These are phyloP conservation scores for Candida awuae DNA, from an alignment of 805 yeast species.

Conservation along the genomic window DNA sequence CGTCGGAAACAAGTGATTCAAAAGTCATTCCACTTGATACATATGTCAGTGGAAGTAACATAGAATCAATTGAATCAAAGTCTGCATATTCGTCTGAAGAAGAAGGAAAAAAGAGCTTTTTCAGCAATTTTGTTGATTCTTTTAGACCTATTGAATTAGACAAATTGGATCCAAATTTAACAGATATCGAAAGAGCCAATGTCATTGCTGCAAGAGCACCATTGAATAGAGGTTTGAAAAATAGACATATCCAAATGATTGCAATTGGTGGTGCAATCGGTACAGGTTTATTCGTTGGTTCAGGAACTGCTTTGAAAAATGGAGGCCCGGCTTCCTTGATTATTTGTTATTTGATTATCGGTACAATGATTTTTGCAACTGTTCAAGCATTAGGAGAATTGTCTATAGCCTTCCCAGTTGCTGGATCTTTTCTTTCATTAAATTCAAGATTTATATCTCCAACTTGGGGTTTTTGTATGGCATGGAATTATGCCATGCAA, in stretches of 20 bases:
- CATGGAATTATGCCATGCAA: conserved; percentile 45
- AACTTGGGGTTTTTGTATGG: conserved; percentile 51
- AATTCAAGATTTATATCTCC: conserved; percentile 50
- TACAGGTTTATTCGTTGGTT: conserved; percentile 69
- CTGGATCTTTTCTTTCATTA: conserved; percentile 49
- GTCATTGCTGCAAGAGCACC: conserved; percentile 39
- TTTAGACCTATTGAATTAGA: conserved; percentile 19
- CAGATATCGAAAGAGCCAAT: conserved; percentile 37
- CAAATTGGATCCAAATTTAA: conserved; percentile 34
- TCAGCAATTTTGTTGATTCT: conserved; percentile 16
- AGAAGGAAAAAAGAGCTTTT: conserved; percentile 5
- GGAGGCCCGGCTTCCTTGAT: conserved; percentile 67
- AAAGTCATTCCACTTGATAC: neutral
- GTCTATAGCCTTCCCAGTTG: conserved; percentile 51
- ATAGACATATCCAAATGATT: conserved; percentile 67
- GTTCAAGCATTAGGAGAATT: conserved; percentile 58
- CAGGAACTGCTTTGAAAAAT: conserved; percentile 47
- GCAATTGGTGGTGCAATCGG: conserved; percentile 79
- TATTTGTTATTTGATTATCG: conserved; percentile 48
- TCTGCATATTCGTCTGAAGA: neutral
- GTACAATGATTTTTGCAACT: conserved; percentile 49
- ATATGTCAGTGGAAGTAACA: neutral
- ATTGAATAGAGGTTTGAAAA: conserved; percentile 40
- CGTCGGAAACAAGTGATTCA: neutral
- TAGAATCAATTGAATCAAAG: neutral